Base-by-base conservation (phyloP, 2,329 filamentous ascomycete species). In the Alternaria sp. region DNA sequence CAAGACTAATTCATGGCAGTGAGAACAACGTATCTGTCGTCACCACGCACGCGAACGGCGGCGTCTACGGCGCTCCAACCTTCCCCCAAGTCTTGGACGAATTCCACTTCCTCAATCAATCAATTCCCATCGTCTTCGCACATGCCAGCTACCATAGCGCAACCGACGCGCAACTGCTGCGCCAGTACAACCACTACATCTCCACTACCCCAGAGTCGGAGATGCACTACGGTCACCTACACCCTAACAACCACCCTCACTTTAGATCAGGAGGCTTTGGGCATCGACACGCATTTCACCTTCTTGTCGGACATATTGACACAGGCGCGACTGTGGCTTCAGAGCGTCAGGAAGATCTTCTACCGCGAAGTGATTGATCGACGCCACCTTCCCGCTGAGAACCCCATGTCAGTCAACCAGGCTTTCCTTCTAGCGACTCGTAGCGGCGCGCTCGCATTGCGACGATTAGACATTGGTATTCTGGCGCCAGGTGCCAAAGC, bases 191-290 rank as follows among this genome's bases (percentile, higher is more conserved):
- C 70, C 80, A 86, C 50, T 82, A 83, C 72, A 72, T 87, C 40
- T 84, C 83, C 51, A 84, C 84, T 57, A 87, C 85, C 0, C 84
- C 84, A 1, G 86, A 88, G 65, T 85, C 83, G 0, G 85, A 87
- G 65, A 82, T 85, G 78, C 83, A 86, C 68, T 86, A 82, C 70
- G 85, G 85, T n/a, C 83, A 85, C 63, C 77, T 73, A 0, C 82
- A 86, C 56, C 77, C 78, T 1, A 67, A 72, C 36, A 78, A 74
- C 17, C 77, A 82, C 52, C 52, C 68, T 77, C 8, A 74, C 82
- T 28, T 79, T 79, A 28, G 84, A 87, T 64, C 83, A 86, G 60
- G 80, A 79, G 1, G 72, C 83, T 1, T 77, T 87, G 0, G 84
- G 85, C 3, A 76, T 86, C 9, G 84, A 87, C 65, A 86, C 83